phyloP scores from a whole-genome alignment of 2,329 filamentous ascomycete species.

The Sporothrix pallida region DNA sequence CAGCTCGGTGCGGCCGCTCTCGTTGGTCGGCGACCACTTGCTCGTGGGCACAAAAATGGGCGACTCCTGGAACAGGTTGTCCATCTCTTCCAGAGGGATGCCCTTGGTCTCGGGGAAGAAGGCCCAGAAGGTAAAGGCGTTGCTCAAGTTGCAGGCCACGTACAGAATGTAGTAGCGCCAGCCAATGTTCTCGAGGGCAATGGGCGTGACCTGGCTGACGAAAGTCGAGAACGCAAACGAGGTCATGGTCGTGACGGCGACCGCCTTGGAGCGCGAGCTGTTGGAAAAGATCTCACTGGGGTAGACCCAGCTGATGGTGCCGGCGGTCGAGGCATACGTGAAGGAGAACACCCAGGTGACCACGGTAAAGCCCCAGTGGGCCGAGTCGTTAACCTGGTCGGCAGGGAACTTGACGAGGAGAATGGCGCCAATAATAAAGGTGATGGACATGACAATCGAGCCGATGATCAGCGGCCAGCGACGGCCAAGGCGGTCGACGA shows the following conservation, averaged over 20 bases:
- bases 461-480: conserved; percentile 15
- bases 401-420: conserved; percentile 11
- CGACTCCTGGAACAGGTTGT: conserved; percentile 34
- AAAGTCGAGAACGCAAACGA: conserved; percentile 1
- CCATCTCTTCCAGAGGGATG: conserved; percentile 28
- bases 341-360: conserved; percentile 18
- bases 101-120: conserved; percentile 33
- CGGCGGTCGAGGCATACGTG: conserved; percentile 6
- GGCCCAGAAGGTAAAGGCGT: conserved; percentile 29
- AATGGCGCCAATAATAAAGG: conserved; percentile 14
- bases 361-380: conserved; percentile 12
- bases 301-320: conserved; percentile 21
- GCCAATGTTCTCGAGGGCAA: conserved; percentile 36
- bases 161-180: conserved; percentile 41
- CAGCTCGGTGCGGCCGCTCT: not conserved
- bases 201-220: conserved; percentile 40
- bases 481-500: conserved; percentile 3
- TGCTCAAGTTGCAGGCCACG: conserved; percentile 38
- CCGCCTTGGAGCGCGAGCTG: conserved; percentile 6
- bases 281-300: conserved; percentile 15
- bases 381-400: conserved; percentile 11
- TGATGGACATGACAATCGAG: conserved; percentile 11
- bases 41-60: not conserved
- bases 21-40: conserved; percentile 6
- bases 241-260: not conserved